Percentiles rank a stretch among this genome's conserved stretches.
Conservation (phyloP, 164 flowering plant genomes). For the Vitis labrusca region DNA sequence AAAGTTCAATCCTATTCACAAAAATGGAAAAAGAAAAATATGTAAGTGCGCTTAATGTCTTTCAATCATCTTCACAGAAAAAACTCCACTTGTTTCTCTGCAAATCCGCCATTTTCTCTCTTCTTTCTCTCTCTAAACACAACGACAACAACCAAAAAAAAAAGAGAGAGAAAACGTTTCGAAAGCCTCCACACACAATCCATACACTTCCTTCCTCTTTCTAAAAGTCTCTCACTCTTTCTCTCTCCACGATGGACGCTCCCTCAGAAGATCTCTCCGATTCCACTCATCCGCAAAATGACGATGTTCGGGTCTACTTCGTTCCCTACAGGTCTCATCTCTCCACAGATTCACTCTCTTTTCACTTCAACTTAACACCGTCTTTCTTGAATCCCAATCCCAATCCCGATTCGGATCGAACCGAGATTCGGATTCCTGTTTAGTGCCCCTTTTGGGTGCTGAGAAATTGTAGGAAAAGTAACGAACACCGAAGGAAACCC, state of each 20-base stretch:
- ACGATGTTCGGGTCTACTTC: constrained; percentile 64
- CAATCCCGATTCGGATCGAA: too few species aligned
- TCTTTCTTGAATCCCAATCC: constrained; percentile 3
- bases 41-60: constrained; percentile 1
- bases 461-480: too few species aligned
- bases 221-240: neutral
- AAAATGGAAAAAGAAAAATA: too few species aligned
- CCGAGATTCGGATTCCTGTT: too few species aligned
- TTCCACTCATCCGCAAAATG: constrained; percentile 33
- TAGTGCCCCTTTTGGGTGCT: too few species aligned
- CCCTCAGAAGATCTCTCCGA: constrained; percentile 32
- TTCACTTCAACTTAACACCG: neutral
- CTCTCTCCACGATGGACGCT: constrained; percentile 28
- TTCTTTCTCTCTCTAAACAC: constrained; percentile 16
- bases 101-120: constrained; percentile 36
- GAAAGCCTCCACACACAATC: too few species aligned
- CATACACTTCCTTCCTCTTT: too few species aligned
- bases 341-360: neutral
- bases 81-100: constrained; percentile 30
- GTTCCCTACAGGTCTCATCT: constrained; percentile 67
- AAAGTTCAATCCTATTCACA: constrained; percentile 3
- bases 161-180: too few species aligned
- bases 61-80: constrained; percentile 35
- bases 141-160: too few species aligned
- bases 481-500: too few species aligned